Base-by-base conservation (phyloP, 2,329 filamentous ascomycete genomes). In the Diaporthe amygdali region DNA sequence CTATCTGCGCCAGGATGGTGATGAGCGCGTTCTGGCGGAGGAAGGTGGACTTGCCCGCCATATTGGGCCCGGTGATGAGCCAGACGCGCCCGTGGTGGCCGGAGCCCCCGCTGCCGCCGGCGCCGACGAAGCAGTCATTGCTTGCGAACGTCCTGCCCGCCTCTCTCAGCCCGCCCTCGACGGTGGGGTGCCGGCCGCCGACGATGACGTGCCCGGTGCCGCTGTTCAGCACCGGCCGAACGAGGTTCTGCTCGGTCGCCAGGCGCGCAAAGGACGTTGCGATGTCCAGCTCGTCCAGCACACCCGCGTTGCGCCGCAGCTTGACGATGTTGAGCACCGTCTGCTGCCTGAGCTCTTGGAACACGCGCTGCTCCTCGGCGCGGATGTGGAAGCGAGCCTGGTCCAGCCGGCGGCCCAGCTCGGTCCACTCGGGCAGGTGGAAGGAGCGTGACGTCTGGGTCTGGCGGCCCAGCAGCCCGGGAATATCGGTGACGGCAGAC, bases 11-110 rank as follows among this genome's bases (percentile, higher is more conserved):
- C 17, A 99, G 88, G 73, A 99, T 94, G 0, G 94, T 95, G 76
- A 98, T 97, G 66, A 99, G 87, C 2, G 96, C 96, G 81, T 97
- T 98, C 77, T 99, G 97, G 0, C 96, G 93, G 6, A 99, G 86
- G 78, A 97, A 99, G 0, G 96, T 99, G 79, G 93, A 96, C 83
- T 99, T 99, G 59, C 96, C 96, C 1, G 93, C 96, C 96, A 99
- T 99, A 82, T 99, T 99, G n/a, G 96, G 96, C 0, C 96, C 85
- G 76, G 93, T 88, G 88, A 96, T 84, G 80, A 89, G 77, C 91
- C 92, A 84, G 82, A 94, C 68, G 85, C 86, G 76, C 84, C 90
- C 86, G 84, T 93, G 82, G 44, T 25, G 41, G 44, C 30, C 20
- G 2, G 51, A 94, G 5, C 51, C 20, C 66, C 22, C 32, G 82